A percentile compares a stretch with the other conserved stretches of the same genome.
phyloP scores from a whole-genome alignment of 2,329 filamentous ascomycete genomes.

The Chaetomiaceae sp. region DNA sequence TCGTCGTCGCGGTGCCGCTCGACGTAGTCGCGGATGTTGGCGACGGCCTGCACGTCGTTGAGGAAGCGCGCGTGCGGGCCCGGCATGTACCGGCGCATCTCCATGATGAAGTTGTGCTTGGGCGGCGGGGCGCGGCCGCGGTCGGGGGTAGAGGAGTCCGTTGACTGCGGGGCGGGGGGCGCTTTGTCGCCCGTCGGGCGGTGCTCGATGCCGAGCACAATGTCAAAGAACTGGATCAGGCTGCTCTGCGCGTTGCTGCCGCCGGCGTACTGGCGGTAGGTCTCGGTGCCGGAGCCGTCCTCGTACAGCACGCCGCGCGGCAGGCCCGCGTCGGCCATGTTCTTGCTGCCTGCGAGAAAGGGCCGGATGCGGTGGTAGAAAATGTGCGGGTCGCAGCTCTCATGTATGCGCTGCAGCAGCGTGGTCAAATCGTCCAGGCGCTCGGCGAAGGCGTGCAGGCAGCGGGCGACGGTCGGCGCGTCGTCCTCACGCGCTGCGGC shows the following conservation, averaged over 20 bases:
- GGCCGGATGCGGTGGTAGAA: slow-evolving; percentile 97
- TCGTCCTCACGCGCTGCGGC: slow-evolving; percentile 68
- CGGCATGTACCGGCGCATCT: slow-evolving; percentile 98
- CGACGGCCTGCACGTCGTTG: slow-evolving; percentile 66
- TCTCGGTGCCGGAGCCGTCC: slow-evolving; percentile 59
- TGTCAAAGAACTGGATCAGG: slow-evolving; percentile 94
- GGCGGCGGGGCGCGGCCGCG: slow-evolving; percentile 42
- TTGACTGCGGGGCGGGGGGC: slow-evolving; percentile 32
- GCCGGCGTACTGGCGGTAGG: slow-evolving; percentile 80
- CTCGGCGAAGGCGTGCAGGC: slow-evolving; percentile 78
- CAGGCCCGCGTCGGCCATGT: slow-evolving; percentile 91
- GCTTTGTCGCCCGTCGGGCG: slow-evolving; percentile 72
- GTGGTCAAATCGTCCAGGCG: slow-evolving; percentile 75
- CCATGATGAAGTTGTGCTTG: slow-evolving; percentile 84
- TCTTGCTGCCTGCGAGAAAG: slow-evolving; percentile 92
- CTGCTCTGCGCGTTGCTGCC: slow-evolving; percentile 97
- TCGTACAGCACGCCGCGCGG: slow-evolving; percentile 86
- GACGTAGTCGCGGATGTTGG: slow-evolving; percentile 85
- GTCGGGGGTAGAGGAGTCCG: too few species aligned
- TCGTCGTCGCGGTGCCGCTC: slow-evolving; percentile 57
- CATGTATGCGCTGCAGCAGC: slow-evolving; percentile 83
- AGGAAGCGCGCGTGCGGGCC: slow-evolving; percentile 86
- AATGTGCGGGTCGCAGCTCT: slow-evolving; percentile 86
- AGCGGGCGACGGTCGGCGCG: slow-evolving; percentile 63
- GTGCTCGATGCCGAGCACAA: slow-evolving; percentile 83